Evolutionary conservation across 768 basidiomycete genomes (phyloP), one percentile per base, ranked within the genome.

Genomic region (Boletus vermiculosoides): DNA sequence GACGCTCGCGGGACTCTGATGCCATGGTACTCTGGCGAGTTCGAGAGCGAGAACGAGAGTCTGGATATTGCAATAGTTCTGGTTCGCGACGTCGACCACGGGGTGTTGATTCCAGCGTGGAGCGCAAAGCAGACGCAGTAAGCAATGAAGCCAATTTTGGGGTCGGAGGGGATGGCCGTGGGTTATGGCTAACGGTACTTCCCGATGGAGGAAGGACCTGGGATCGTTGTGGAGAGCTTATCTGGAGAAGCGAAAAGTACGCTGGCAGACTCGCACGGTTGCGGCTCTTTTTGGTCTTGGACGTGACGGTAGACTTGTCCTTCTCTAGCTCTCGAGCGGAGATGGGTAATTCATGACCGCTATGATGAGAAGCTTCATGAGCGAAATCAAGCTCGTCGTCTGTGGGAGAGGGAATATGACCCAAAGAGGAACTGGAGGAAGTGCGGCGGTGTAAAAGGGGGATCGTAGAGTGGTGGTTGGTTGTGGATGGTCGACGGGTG

Each of bases 241-340:
- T 74, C 67, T 84, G 82, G 39, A 91, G 78, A 56, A 89, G 77
- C 46, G 87, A 88, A 69, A 91, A 91, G 71, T 84, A 88, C 20
- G 86, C 82, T 22, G 88, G 88, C 30, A 91, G 80, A 68, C 84
- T 87, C 45, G 84, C 83, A 68, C 88, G 86, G 70, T 84, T 87
- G 64, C 83, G 84, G 63, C 72, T 77, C 56, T 76, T 78, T 73
- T 77, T 83, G 54, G 77, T 75, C 79, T 60, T 74, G 59, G 63
- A 71, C 16, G 71, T 70, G 58, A 74, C 60, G 41, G 70, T 69
- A 18, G 65, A 65, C 34, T 55, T 66, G 61, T 70, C 56, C 56
- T 59, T 63, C 40, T 68, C 66, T 37, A 55, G 50, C 48, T 64
- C 66, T 50, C 57, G 63, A 20, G 59, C 60, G 22, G 62, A 62